Conservation (phyloP, 441 rosid species). For the Mallotus repandus region DNA sequence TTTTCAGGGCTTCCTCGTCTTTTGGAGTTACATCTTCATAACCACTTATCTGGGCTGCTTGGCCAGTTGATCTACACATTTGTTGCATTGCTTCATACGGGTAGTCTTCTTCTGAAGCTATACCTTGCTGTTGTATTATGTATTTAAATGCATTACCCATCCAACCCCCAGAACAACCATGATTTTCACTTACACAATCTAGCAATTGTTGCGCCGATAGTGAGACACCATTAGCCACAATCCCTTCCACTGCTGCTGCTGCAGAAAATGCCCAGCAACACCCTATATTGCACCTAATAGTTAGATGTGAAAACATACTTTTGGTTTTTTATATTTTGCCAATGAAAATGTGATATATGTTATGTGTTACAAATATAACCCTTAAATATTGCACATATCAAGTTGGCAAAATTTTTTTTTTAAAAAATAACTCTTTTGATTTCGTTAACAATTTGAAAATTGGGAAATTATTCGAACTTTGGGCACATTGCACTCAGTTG, state of each 20-base stretch:
- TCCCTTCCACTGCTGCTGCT: constrained; percentile 68
- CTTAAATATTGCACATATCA: too few relatives aligned
- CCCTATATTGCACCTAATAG: too few relatives aligned
- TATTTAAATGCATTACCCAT: constrained; percentile 57
- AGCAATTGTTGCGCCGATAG: constrained; percentile 68
- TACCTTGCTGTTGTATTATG: constrained; percentile 41
- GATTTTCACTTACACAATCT: constrained; percentile 47
- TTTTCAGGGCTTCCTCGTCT: constrained; percentile 38
- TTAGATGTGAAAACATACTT: too few relatives aligned
- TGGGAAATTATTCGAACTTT: too few relatives aligned
- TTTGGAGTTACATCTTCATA: constrained; percentile 32
- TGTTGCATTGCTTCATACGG: constrained; percentile 43
- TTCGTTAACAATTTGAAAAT: too few relatives aligned
- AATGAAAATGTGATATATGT: too few relatives aligned
- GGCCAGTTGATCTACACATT: constrained; percentile 32
- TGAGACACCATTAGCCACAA: constrained; percentile 45
- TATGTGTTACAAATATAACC: too few relatives aligned
- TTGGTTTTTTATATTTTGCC: too few relatives aligned
- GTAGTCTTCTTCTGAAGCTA: constrained; percentile 41
- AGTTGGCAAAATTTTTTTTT: too few relatives aligned
- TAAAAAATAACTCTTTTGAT: too few relatives aligned
- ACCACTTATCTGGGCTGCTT: constrained; percentile 36
- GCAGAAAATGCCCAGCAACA: constrained; percentile 86
- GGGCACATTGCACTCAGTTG: too few relatives aligned
- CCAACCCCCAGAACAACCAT: constrained; percentile 61